Base-by-base conservation (phyloP, 768 basidiomycete species). In the Rubroboletus satanas region DNA sequence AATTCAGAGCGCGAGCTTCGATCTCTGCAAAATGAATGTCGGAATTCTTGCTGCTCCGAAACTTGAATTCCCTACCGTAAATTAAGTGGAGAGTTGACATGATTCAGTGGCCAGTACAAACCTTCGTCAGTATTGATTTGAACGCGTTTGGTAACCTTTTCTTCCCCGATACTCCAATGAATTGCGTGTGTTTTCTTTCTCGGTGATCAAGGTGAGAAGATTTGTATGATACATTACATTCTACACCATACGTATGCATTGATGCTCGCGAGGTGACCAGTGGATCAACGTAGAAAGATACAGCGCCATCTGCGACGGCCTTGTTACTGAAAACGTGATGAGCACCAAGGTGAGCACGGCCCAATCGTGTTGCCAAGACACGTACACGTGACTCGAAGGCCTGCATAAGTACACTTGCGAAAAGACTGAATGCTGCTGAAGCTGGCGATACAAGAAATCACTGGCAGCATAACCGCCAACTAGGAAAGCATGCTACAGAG, bases 391-490 rank as follows among this genome's bases (percentile, higher is more conserved):
- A 38, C 73, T 74, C 49, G 79, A 74, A 3, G 82, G 82, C 15
- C 81, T 73, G 46, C 74, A 72, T 5, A 83, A 62, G 12, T 71
- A 66, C 4, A 81, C 60, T 0, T 74, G 73, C 0, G 71, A 65
- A 17, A 71, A 69, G 18, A 58, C 61, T 1, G 79, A 62, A 2
- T 69, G 62, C 17, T 66, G 60, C 17, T 75, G 73, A 18, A 84
- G 74, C 33, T 71, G 68, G 8, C 58, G 56, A 50, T 74, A 80
- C 14, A 83, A 60, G 67, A 73, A 81, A 26, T 76, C 75, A 47
- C 73, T 81, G 12, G 78, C 75, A 0, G 77, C 75, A 55, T 80
- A 82, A 0, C 79, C 79, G 2, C 81, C 80, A 1, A 82, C 79
- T 2, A 84, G 72, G 39, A 80, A 75, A n/a, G 76, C 71, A 15